These are phyloP conservation scores for Citrus hindsii DNA, from an alignment of 345 rosid genomes.

Conservation along the genomic window DNA sequence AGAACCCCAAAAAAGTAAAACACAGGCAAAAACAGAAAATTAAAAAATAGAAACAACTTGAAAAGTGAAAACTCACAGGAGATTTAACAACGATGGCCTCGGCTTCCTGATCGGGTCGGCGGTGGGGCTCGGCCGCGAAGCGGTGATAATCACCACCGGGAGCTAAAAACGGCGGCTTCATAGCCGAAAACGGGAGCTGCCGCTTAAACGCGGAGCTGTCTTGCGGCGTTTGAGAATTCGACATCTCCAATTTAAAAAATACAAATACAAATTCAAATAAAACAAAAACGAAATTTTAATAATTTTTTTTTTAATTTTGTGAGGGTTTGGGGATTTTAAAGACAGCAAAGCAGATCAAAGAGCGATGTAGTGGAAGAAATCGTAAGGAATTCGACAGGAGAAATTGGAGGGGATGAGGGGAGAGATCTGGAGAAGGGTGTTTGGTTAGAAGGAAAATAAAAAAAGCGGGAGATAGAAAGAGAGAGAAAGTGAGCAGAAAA, in stretches of 20 bases:
- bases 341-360: conserved; percentile 1
- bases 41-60: background rate
- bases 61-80: conserved; percentile 41
- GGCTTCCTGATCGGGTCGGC: conserved; percentile 44
- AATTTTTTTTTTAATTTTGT: background rate
- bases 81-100: conserved; percentile 64
- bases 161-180: conserved; percentile 65
- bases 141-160: conserved; percentile 75
- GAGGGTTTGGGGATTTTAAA: background rate
- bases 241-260: conserved; percentile 32
- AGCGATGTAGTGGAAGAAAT: background rate
- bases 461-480: conserved; percentile 42
- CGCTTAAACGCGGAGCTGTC: conserved; percentile 28
- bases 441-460: conserved; percentile 37
- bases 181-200: conserved; percentile 55
- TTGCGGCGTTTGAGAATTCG: conserved; percentile 41
- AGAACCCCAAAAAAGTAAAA: background rate
- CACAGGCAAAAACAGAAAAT: background rate
- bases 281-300: background rate
- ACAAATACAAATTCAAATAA: background rate
- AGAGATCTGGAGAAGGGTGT: conserved; percentile 28
- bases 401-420: conserved; percentile 3
- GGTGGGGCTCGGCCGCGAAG: conserved; percentile 44
- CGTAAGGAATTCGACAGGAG: conserved; percentile 1
- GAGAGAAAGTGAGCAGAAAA: conserved; percentile 49